These are phyloP conservation scores for Trypanosoma theileri DNA, from an alignment of 208 protist genomes.

Conservation along the genomic window DNA sequence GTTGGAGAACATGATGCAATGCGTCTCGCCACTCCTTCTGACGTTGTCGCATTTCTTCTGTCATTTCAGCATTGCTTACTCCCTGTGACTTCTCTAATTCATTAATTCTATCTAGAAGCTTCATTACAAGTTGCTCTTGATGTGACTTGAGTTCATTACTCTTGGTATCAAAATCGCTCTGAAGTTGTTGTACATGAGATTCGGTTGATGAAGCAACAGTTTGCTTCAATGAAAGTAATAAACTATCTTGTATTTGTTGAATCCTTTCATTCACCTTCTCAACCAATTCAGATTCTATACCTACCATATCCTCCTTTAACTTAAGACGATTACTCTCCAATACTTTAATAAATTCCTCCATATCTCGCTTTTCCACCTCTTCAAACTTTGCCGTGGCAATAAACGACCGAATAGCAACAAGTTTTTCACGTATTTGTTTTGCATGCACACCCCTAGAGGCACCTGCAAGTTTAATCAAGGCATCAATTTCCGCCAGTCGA, in stretches of 20 bases:
- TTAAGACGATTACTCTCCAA: slow-evolving; percentile 23
- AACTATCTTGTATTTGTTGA: slow-evolving; percentile 14
- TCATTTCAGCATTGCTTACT: not conserved
- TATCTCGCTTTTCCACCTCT: not conserved
- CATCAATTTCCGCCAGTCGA: slow-evolving; percentile 21
- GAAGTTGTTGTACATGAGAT: slow-evolving; percentile 9
- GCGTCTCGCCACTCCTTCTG: slow-evolving; percentile 15
- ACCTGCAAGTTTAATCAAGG: slow-evolving; percentile 15
- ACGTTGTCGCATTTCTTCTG: not conserved
- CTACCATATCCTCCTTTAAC: slow-evolving; percentile 20
- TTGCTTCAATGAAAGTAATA: slow-evolving; percentile 5
- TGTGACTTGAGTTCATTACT: slow-evolving; percentile 4
- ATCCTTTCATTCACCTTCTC: slow-evolving; percentile 9
- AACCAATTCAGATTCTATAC: slow-evolving; percentile 17
- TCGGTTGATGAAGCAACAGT: slow-evolving; percentile 4
- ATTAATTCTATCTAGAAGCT: slow-evolving; percentile 26
- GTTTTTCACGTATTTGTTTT: slow-evolving; percentile 25
- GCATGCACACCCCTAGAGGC: slow-evolving; percentile 10
- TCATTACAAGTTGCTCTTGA: slow-evolving; percentile 5
- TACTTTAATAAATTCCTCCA: slow-evolving; percentile 8
- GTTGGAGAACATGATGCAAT: slow-evolving; percentile 2
- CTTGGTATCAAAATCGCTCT: slow-evolving; percentile 2
- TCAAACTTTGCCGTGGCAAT: slow-evolving; percentile 5
- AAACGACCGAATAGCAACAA: slow-evolving; percentile 17
- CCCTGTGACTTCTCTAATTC: slow-evolving; percentile 17